Base-by-base conservation (phyloP, 129 eudicot species). In the Flaveria sonorensis region DNA sequence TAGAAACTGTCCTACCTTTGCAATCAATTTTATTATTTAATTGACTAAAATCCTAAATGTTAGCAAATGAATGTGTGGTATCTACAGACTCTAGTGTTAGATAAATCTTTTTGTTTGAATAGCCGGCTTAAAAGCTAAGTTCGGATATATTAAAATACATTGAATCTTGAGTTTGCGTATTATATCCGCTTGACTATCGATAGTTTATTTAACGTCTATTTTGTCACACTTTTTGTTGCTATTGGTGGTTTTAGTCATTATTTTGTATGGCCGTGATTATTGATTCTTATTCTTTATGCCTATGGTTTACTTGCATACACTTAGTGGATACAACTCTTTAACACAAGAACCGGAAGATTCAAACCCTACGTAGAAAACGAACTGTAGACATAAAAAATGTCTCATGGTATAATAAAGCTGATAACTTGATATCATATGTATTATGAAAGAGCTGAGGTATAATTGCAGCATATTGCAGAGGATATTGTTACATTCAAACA, bases 131-230 rank as follows among this genome's bases (percentile, higher is more conserved):
- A 26, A 63, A 28, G 69, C 69, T 28, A 30, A 5, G 13, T 63
- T 30, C 7, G 12, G n/a, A 60, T 60, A 60, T 60, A 60, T 10
- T 20, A 60, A 60, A 60, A 9, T 23, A 36, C 43, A 14, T 30
- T 20, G 1, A 63, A 63, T 63, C 68, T 63, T 63, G 21, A 63
- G 68, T 28, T 63, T 63, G 68, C 68, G 46, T 63, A 63, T 26
- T 18, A 8, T 63, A 63, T 24, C 68, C 23, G 4, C 68, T 63
- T 63, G 68, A 28, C 45, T 63, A 15, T 36, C 7, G 20, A 26
- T 63, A 6, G 68, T 30, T 36, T 15, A 64, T 64, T 32, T 15
- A n/a, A 15, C 2, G 21, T 39, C 0, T 64, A n/a, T 36, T 12
- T 64, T 64, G 16, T 32, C 26, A 2, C 6, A 18, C 48, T 28